These are phyloP conservation scores for Alternaria dauci DNA, from an alignment of 2,329 filamentous ascomycete genomes.

Conservation along the genomic window DNA sequence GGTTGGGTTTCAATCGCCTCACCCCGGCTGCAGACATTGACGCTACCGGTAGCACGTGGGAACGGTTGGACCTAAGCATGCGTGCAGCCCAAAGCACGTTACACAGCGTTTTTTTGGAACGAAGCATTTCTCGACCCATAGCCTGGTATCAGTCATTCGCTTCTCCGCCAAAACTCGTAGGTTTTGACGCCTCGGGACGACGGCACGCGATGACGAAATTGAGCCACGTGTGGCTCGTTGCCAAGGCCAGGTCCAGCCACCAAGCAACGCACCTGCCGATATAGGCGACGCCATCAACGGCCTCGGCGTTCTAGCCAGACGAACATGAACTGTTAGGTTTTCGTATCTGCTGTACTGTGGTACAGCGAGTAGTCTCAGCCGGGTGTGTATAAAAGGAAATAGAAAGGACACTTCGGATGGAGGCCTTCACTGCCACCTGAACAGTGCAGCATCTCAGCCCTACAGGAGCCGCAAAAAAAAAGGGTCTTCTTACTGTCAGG, in stretches of 20 bases:
- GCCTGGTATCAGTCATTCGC: not conserved
- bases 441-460: slow-evolving; percentile 9
- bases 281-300: not conserved
- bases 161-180: not conserved
- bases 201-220: slow-evolving; percentile 11
- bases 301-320: not conserved
- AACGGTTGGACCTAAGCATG: not conserved
- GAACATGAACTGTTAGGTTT: slow-evolving; percentile 1
- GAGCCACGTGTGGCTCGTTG: slow-evolving; percentile 16
- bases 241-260: slow-evolving; percentile 14
- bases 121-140: not conserved
- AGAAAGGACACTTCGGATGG: not conserved
- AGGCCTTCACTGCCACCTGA: not conserved
- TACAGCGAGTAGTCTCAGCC: not conserved
- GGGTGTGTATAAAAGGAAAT: not conserved
- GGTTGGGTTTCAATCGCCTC: slow-evolving; percentile 30
- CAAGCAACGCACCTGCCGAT: slow-evolving; percentile 5
- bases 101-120: not conserved
- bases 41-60: slow-evolving; percentile 21
- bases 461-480: slow-evolving; percentile 13
- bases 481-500: slow-evolving; percentile 16
- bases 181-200: slow-evolving; percentile 6
- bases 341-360: not conserved
- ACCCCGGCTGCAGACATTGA: slow-evolving; percentile 9
- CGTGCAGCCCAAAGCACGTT: not conserved